phyloP scores from a whole-genome alignment of 139 green algal species.

The Haematococcus lacustris region DNA sequence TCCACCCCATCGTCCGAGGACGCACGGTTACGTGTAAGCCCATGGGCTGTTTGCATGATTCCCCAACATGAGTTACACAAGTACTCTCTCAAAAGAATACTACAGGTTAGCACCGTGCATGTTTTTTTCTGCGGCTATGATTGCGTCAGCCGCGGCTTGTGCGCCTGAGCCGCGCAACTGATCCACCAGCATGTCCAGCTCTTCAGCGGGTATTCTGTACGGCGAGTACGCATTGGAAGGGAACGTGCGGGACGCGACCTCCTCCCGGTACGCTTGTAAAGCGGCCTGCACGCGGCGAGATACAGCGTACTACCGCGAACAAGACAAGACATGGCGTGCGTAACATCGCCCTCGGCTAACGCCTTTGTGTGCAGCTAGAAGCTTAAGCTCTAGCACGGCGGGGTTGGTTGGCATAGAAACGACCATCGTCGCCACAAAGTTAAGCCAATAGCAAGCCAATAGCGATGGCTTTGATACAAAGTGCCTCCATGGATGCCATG shows the following conservation, averaged over 20 bases:
- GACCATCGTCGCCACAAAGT: background rate
- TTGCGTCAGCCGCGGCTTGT: slow-evolving; percentile 30
- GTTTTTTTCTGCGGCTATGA: background rate
- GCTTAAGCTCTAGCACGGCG: background rate
- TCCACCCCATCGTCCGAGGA: too few relatives aligned
- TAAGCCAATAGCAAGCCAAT: background rate
- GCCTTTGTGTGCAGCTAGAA: background rate
- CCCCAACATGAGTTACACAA: too few relatives aligned
- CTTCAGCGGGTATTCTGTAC: slow-evolving; percentile 60
- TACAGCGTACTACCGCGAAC: background rate
- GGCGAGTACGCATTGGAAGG: slow-evolving; percentile 67
- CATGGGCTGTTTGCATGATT: too few relatives aligned
- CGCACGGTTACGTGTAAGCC: too few relatives aligned
- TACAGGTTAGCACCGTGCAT: too few relatives aligned
- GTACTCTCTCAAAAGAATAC: too few relatives aligned
- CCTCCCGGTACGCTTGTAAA: slow-evolving; percentile 65
- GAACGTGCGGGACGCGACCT: slow-evolving; percentile 70
- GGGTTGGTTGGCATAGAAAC: background rate
- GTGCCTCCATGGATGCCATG: too few relatives aligned
- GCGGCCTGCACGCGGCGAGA: slow-evolving; percentile 23
- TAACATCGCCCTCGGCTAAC: background rate
- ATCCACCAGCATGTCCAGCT: slow-evolving; percentile 40
- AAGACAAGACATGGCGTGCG: background rate
- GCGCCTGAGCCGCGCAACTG: slow-evolving; percentile 40
- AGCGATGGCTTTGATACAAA: too few relatives aligned